Evolutionary conservation across 768 basidiomycete genomes (phyloP), one percentile per base, ranked within the genome.

Genomic region (Porpolomopsis calyptriformis): DNA sequence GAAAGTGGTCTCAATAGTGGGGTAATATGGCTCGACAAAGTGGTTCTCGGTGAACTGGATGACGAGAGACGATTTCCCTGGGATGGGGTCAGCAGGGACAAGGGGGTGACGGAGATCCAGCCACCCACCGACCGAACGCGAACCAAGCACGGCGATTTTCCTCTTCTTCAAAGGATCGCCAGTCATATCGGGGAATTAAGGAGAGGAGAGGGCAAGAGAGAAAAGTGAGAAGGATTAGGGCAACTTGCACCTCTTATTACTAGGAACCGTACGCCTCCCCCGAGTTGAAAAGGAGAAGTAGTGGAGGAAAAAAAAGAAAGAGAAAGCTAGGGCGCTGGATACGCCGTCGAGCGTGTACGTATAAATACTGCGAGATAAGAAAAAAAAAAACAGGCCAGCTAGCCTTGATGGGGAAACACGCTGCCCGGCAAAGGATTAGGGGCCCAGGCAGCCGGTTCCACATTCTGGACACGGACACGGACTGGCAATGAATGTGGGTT

Each of bases 21-120:
- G 94, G 67, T 90, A 92, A 70, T 97, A 97, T 6, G 82, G 73
- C 50, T 94, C 92, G 62, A 84, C 75, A 59, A 96, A 98, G 56
- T 85, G 78, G 55, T 85, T 83, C 67, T 96, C 86, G 66, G 92
- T 84, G 67, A 89, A 97, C 65, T 93, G 88, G 56, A 91, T 76
- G 50, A 92, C 77, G 49, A 96, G 76, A 43, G 94, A 96, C 20
- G 89, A 89, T 71, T 96, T 97, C 53, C 93, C 94, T 96, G 68
- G 45, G 46, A 26, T 45, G 52, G 49, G 50, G 48, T 40, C 40
- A 40, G 36, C 27, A 41, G 33, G 53, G 37, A 27, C 39, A 55
- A n/a, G 52, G 44, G 47, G 52, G 39, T 57, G 47, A 41, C 47
- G 16, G 53, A 48, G 31, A 12, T 29, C 24, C 27, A 16, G 23